Evolutionary conservation across 148 eudicot genomes (phyloP).

Genomic region (Fallopia convolvulus): DNA sequence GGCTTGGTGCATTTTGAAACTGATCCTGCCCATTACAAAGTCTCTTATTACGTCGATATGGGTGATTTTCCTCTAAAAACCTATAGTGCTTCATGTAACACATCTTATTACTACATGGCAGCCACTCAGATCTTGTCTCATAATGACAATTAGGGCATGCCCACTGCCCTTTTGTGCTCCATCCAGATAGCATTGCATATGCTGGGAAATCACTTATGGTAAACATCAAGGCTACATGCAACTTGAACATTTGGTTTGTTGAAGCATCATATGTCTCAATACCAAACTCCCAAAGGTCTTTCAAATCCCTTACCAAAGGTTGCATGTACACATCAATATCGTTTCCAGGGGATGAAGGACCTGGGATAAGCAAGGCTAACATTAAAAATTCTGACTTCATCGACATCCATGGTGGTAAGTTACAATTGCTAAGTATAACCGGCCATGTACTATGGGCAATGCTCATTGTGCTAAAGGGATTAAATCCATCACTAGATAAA

Average conservation of each 20-base stretch:
- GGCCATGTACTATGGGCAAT: conserved; percentile 24
- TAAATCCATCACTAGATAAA: conserved; percentile 23
- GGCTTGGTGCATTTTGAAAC: neutral
- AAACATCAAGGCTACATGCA: neutral
- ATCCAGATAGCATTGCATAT: neutral
- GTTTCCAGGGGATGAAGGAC: conserved; percentile 14
- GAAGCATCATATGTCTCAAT: neutral
- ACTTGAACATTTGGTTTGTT: neutral
- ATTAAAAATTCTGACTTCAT: conserved; percentile 22
- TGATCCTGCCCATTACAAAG: neutral
- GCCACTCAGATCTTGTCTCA: neutral
- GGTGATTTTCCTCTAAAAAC: neutral
- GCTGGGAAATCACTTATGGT: neutral
- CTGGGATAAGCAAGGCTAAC: conserved; percentile 18
- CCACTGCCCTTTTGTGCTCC: conserved; percentile 1
- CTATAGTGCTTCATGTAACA: neutral
- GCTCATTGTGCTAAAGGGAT: conserved; percentile 13
- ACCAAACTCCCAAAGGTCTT: neutral
- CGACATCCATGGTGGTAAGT: conserved; percentile 11
- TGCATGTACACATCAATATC: conserved; percentile 15
- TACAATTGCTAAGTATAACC: conserved; percentile 16
- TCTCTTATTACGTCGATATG: neutral
- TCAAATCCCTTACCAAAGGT: neutral
- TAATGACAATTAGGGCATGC: neutral
- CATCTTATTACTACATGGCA: neutral